Percentiles rank a stretch among this genome's conserved stretches.
Conservation (phyloP, 2,329 filamentous ascomycete genomes). For the Diaporthe destruens region DNA sequence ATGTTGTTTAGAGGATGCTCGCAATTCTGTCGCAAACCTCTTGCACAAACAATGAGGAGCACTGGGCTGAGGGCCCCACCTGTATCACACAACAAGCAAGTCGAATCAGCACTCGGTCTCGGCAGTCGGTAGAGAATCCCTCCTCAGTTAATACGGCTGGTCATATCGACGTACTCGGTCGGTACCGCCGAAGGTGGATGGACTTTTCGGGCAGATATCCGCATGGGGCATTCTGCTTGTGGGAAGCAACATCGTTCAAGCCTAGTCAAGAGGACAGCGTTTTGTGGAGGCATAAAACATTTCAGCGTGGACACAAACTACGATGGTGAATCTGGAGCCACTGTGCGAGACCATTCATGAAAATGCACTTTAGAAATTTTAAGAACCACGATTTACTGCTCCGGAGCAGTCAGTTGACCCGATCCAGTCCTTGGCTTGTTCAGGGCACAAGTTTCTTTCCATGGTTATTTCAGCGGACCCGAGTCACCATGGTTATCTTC, state of each 20-base stretch:
- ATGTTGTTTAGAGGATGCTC: conserved; percentile 73
- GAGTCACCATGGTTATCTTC: not conserved
- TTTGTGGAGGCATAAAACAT: not conserved
- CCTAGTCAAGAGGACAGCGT: conserved; percentile 2
- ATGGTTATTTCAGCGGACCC: not conserved
- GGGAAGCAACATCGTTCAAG: not conserved
- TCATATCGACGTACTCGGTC: not conserved
- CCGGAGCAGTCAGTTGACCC: not conserved
- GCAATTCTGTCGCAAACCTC: not conserved
- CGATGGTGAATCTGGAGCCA: not conserved
- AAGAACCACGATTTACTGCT: conserved; percentile 17
- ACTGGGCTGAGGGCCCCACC: not conserved
- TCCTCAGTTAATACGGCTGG: not conserved
- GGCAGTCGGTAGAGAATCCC: not conserved
- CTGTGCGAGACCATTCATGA: not conserved
- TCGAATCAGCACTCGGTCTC: not conserved
- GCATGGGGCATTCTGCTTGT: not conserved
- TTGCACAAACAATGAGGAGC: not conserved
- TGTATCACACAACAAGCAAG: not conserved
- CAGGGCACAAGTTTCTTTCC: not conserved
- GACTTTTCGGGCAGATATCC: not conserved
- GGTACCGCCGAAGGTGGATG: not conserved
- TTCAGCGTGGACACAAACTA: not conserved
- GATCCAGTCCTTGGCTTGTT: not conserved
- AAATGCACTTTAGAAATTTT: conserved; percentile 12